Evolutionary conservation across 371 early-diverging fungal species (phyloP).

Genomic region (Mucor lusitanicus): DNA sequence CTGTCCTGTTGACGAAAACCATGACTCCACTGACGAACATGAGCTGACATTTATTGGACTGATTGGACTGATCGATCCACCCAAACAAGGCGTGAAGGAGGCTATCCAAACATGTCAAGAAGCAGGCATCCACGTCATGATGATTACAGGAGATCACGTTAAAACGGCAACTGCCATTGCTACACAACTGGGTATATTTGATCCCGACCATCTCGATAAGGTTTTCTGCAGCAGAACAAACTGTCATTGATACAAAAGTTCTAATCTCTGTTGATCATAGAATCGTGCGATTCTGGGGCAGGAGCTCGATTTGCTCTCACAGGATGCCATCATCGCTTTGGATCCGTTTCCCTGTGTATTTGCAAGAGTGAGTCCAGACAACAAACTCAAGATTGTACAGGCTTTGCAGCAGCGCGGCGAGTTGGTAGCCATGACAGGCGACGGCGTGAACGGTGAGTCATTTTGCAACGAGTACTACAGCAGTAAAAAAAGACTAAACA

Average conservation of each 20-base stretch:
- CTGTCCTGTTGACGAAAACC: slow-evolving; percentile 9
- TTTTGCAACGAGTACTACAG: too few species aligned
- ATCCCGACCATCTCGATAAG: slow-evolving; percentile 23
- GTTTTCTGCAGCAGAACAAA: not conserved
- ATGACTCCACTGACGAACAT: slow-evolving; percentile 53
- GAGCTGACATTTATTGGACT: slow-evolving; percentile 82
- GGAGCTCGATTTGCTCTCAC: slow-evolving; percentile 80
- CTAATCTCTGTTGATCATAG: slow-evolving; percentile 18
- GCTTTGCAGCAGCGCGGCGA: slow-evolving; percentile 81
- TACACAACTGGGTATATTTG: slow-evolving; percentile 79
- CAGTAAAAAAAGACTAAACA: too few species aligned
- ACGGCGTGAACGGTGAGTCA: slow-evolving; percentile 30
- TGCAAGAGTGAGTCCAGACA: slow-evolving; percentile 92
- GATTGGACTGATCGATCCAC: slow-evolving; percentile 90
- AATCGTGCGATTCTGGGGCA: slow-evolving; percentile 79
- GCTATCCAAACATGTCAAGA: slow-evolving; percentile 53
- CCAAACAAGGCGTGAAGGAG: slow-evolving; percentile 74
- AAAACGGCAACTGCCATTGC: slow-evolving; percentile 83
- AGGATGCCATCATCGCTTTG: slow-evolving; percentile 73
- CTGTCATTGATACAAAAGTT: not conserved
- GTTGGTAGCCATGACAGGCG: slow-evolving; percentile 42
- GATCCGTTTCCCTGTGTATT: slow-evolving; percentile 88
- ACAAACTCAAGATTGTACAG: slow-evolving; percentile 92
- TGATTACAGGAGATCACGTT: slow-evolving; percentile 95
- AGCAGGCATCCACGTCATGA: slow-evolving; percentile 89